Percentiles rank a stretch among this genome's conserved stretches.
These are phyloP conservation scores for Alternaria gaisen DNA, from an alignment of 2,329 filamentous ascomycete species.

Conservation along the genomic window DNA sequence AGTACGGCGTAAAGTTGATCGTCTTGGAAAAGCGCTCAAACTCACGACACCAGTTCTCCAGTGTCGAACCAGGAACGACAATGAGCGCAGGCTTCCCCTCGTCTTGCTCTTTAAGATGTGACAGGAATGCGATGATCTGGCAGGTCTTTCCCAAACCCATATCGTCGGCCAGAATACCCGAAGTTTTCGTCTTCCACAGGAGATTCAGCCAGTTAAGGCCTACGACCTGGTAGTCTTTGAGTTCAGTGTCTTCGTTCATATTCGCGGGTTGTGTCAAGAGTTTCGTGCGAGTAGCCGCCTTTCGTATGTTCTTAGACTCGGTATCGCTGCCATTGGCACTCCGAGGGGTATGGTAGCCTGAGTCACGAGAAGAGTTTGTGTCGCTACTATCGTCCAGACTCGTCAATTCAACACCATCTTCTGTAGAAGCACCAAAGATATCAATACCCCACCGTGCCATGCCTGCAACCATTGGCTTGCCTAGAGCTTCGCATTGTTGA, in stretches of 20 bases:
- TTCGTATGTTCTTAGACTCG: constrained; percentile 57
- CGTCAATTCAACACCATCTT: constrained; percentile 69
- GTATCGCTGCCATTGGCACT: constrained; percentile 54
- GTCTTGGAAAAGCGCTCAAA: constrained; percentile 86
- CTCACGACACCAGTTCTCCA: constrained; percentile 95
- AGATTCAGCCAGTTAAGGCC: constrained; percentile 94
- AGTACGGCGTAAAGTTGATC: constrained; percentile 76
- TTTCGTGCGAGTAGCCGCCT: constrained; percentile 43
- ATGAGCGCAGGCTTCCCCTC: constrained; percentile 79
- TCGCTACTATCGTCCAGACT: constrained; percentile 59
- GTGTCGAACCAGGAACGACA: constrained; percentile 89
- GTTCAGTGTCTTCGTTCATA: constrained; percentile 77
- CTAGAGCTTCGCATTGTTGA: constrained; percentile 75
- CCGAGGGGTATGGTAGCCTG: constrained; percentile 71
- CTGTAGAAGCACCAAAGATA: constrained; percentile 66
- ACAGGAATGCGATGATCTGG: constrained; percentile 91
- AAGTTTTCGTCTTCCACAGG: constrained; percentile 79
- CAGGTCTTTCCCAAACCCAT: constrained; percentile 97
- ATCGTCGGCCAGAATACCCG: constrained; percentile 93
- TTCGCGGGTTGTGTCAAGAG: constrained; percentile 74
- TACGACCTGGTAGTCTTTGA: constrained; percentile 95
- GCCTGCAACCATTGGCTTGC: constrained; percentile 69
- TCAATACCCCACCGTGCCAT: constrained; percentile 75
- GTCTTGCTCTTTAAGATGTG: constrained; percentile 77
- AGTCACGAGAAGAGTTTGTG: constrained; percentile 63